A percentile compares a stretch with the other conserved stretches of the same genome.
These are phyloP conservation scores for Botrytis sinoallii DNA, from an alignment of 2,329 filamentous ascomycete species.

Conservation along the genomic window DNA sequence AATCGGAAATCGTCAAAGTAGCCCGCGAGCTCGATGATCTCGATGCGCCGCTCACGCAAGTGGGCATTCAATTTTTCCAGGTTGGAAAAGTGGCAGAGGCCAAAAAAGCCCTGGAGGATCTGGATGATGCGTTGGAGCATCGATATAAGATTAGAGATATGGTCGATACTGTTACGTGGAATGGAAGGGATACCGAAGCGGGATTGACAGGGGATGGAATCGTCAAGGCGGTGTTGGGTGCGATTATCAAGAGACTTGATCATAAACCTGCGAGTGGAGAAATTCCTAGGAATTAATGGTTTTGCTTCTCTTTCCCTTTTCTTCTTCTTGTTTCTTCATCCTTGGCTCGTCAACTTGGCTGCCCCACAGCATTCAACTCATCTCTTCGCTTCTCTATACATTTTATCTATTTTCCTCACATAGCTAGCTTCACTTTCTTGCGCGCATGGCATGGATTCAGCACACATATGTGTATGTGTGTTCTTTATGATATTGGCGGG, in stretches of 20 bases:
- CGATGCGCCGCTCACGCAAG: conserved; percentile 72
- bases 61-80: conserved; percentile 96
- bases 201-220: conserved; percentile 66
- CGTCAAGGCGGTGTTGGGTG: conserved; percentile 78
- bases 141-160: conserved; percentile 71
- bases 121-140: conserved; percentile 70
- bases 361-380: fast-evolving
- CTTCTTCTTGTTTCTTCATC: no score
- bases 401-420: not conserved
- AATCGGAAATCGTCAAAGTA: conserved; percentile 61
- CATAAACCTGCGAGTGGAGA: conserved; percentile 40
- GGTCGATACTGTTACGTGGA: conserved; percentile 84
- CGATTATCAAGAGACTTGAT: conserved; percentile 67
- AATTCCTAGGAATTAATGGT: not conserved
- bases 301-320: not conserved
- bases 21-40: conserved; percentile 69
- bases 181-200: conserved; percentile 40
- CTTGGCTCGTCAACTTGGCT: not conserved
- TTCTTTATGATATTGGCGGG: not conserved
- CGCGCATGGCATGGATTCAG: not conserved
- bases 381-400: not conserved
- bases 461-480: not conserved
- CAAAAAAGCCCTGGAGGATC: conserved; percentile 58
- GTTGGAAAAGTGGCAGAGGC: conserved; percentile 73
- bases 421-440: not conserved